Evolutionary conservation across 192 early-diverging fungal species (phyloP), one percentile per base, ranked within the genome.

Genomic region (Backusella macrospora): DNA sequence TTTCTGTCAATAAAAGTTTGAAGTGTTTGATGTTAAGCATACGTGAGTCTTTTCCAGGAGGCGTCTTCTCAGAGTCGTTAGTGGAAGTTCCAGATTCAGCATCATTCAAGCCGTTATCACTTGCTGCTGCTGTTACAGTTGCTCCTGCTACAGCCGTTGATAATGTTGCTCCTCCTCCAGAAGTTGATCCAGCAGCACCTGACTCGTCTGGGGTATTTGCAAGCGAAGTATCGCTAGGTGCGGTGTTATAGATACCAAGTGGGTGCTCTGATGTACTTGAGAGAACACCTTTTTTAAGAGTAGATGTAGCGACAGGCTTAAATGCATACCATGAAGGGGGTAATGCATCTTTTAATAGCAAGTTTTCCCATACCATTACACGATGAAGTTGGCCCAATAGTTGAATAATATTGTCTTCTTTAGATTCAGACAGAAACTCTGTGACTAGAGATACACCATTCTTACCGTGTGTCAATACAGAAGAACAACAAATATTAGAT

Each of bases 241-340:
- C 39, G 21, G 68, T 39, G 26, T 65, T 39, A 71, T 47, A 68
- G 10, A 78, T 78, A 37, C 77, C 77, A n/a, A 78, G 26, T 44
- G 77, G 72, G 49, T 78, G 72, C 5, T 78, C 72, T 13, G 43
- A 65, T 5, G 49, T 34, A 16, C 48, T 68, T 59, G 68, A 43
- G 23, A 49, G 46, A 7, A 15, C 9, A 23, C 65, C 48, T 55
- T 83, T 86, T 78, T 89, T 23, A 12, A 68, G 26, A 16, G 67
- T 29, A 26, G 45, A 47, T 29, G 44, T 26, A 21, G 21, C 14
- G 59, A 46, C 62, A 75, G 83, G 37, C 77, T 77, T 78, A 16
- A 78, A 78, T 23, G 83, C 81, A 79, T 92, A 90, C 93, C 93
- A 95, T n/a, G 81, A 55, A 72, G 86, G 84, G 7, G 90, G 92